A percentile compares a stretch with the other conserved stretches of the same genome.
phyloP scores from a whole-genome alignment of 2,329 filamentous ascomycete genomes.

The Pseudogymnoascus sp. region DNA sequence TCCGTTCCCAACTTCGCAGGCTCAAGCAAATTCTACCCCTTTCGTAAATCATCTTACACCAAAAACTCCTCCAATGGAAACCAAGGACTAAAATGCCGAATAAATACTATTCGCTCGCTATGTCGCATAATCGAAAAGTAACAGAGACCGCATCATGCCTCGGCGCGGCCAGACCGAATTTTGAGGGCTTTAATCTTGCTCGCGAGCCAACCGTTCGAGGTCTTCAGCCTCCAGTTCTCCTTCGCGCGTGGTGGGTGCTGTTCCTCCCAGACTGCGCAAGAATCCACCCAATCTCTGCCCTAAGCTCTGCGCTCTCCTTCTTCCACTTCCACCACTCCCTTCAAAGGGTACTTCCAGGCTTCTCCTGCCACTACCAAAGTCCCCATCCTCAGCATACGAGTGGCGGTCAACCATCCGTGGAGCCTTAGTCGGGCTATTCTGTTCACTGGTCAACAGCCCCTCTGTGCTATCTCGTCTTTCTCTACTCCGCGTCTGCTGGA shows the following conservation, averaged over 20 bases:
- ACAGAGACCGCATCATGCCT: not conserved
- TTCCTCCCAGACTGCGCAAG: not conserved
- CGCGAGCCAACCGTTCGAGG: not conserved
- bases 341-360: not conserved
- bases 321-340: not conserved
- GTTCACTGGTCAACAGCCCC: not conserved
- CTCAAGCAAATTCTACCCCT: not conserved
- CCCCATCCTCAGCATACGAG: not conserved
- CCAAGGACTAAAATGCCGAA: not conserved
- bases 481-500: not conserved
- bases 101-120: slow-evolving; percentile 2
- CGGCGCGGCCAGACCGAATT: not conserved
- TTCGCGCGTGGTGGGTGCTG: not conserved
- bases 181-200: not conserved
- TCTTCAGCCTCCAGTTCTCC: not conserved
- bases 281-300: slow-evolving; percentile 1
- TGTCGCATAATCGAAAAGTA: slow-evolving; percentile 1
- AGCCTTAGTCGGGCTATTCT: not conserved
- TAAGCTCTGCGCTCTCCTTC: slow-evolving; percentile 1
- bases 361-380: not conserved
- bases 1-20: not conserved
- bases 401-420: not conserved
- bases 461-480: not conserved
- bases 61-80: not conserved
- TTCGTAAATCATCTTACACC: not conserved